A percentile compares a stretch with the other conserved stretches of the same genome.
Evolutionary conservation across 148 eudicot species (phyloP).

Genomic region (Agrostemma githago): DNA sequence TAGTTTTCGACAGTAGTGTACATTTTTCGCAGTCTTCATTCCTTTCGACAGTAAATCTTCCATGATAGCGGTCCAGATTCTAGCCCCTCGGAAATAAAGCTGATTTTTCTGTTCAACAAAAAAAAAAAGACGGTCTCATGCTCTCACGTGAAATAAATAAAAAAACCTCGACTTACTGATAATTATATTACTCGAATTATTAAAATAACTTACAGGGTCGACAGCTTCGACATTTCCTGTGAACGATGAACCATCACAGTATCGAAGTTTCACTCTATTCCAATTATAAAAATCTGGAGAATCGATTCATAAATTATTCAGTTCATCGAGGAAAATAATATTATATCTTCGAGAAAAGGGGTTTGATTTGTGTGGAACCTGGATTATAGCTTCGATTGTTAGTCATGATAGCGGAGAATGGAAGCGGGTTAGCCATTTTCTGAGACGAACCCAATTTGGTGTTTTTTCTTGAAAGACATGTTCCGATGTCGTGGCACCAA

Average conservation of each 20-base stretch:
- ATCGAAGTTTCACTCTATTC: slow-evolving; percentile 85
- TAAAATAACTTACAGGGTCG: slow-evolving; percentile 52
- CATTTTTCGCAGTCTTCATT: slow-evolving; percentile 71
- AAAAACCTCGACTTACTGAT: no score
- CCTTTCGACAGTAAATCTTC: slow-evolving; percentile 75
- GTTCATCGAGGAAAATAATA: slow-evolving; percentile 2
- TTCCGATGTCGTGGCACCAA: slow-evolving; percentile 75
- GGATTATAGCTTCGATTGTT: slow-evolving; percentile 52
- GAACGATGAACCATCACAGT: slow-evolving; percentile 95
- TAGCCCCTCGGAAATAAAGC: slow-evolving; percentile 80
- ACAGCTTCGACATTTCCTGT: slow-evolving; percentile 87
- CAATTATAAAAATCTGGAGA: slow-evolving; percentile 83
- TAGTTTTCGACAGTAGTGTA: slow-evolving; percentile 12
- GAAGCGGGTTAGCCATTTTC: slow-evolving; percentile 47
- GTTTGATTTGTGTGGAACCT: slow-evolving; percentile 30
- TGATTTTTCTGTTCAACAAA: slow-evolving; percentile 42
- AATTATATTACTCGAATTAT: no score
- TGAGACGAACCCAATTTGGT: slow-evolving; percentile 67
- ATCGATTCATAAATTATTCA: not conserved
- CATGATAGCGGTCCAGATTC: slow-evolving; percentile 76
- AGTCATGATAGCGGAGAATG: slow-evolving; percentile 71
- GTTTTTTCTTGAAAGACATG: slow-evolving; percentile 51
- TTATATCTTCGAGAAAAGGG: not conserved
- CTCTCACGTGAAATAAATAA: not conserved
- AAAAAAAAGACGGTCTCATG: not conserved